A percentile compares a stretch with the other conserved stretches of the same genome.
phyloP scores from a whole-genome alignment of 345 rosid species.

The Gossypium raimondii region DNA sequence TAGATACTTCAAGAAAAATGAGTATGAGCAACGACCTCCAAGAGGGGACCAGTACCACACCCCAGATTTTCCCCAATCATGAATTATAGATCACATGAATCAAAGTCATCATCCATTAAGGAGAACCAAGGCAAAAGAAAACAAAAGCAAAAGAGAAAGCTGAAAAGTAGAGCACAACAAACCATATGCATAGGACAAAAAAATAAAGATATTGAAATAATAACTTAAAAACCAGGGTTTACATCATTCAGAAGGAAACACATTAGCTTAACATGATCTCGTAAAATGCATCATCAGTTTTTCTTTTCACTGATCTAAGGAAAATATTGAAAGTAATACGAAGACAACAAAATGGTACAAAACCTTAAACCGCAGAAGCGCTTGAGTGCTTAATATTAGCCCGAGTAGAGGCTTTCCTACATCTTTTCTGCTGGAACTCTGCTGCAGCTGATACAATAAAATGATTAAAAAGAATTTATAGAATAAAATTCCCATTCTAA shows the following conservation, averaged over 20 bases:
- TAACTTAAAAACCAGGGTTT: slow-evolving; percentile 12
- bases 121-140: not conserved
- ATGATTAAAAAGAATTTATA: not conserved
- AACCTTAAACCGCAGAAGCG: not conserved
- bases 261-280: not conserved
- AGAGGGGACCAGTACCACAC: too few relatives aligned
- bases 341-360: slow-evolving; percentile 13
- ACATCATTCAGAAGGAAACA: slow-evolving; percentile 17
- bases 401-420: slow-evolving; percentile 16
- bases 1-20: too few relatives aligned
- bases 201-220: slow-evolving; percentile 20
- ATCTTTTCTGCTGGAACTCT: not conserved
- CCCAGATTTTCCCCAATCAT: too few relatives aligned
- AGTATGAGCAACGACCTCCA: too few relatives aligned
- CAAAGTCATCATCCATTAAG: slow-evolving; percentile 1
- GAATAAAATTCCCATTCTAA: slow-evolving; percentile 7
- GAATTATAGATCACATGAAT: not conserved
- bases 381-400: slow-evolving; percentile 7
- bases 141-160: not conserved
- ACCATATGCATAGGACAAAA: not conserved
- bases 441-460: slow-evolving; percentile 13
- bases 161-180: not conserved
- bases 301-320: not conserved
- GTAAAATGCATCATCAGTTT: not conserved
- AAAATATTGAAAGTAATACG: slow-evolving; percentile 9